Conservation (phyloP, 2,329 filamentous ascomycete genomes). For the Xylariaceae sp. region DNA sequence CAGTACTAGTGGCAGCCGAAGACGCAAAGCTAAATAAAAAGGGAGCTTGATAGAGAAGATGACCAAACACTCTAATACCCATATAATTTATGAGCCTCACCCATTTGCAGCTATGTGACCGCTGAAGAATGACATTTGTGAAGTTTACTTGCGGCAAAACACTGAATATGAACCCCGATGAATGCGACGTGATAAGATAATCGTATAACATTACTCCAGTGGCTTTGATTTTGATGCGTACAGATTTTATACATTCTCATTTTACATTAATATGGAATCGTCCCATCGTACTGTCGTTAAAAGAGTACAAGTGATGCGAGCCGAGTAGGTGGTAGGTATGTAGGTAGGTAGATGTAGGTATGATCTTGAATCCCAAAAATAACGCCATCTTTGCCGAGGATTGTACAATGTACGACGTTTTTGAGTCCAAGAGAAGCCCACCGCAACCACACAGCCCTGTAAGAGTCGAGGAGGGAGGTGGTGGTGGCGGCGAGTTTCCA, state of each 20-base stretch:
- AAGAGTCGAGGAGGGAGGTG: no score
- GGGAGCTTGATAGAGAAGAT: slow-evolving; percentile 9
- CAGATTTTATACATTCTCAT: neutral
- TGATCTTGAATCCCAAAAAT: neutral
- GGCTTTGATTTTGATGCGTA: no score
- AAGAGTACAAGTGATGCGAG: no score
- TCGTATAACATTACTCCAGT: no score
- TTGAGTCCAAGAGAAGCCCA: neutral
- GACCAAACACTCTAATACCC: slow-evolving; percentile 14
- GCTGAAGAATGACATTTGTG: neutral
- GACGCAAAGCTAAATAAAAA: slow-evolving; percentile 33
- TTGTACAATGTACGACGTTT: neutral
- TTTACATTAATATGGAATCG: neutral
- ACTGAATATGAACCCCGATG: neutral
- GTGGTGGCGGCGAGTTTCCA: no score
- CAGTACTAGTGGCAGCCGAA: slow-evolving; percentile 31
- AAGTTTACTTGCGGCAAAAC: neutral
- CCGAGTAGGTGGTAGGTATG: neutral
- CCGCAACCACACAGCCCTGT: no score
- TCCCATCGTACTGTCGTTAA: neutral
- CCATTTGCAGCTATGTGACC: slow-evolving; percentile 10
- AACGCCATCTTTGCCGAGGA: neutral
- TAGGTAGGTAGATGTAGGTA: neutral
- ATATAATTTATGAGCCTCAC: slow-evolving; percentile 21
- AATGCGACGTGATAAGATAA: no score